Conservation (phyloP, 2,329 filamentous ascomycete genomes). For the Fusarium nelsonii region DNA sequence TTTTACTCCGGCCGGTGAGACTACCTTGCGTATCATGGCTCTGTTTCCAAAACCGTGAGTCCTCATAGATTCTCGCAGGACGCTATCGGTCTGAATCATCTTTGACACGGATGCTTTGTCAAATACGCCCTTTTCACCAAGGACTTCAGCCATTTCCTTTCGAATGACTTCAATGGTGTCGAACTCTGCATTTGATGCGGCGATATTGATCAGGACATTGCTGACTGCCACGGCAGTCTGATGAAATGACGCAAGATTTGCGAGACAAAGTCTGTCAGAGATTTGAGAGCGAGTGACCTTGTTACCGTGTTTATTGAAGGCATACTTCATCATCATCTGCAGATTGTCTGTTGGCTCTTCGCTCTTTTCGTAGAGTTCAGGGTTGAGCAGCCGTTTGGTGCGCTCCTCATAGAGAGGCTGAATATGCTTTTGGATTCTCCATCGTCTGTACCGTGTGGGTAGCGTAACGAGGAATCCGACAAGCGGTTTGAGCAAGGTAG, state of each 20-base stretch:
- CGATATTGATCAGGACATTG: constrained; percentile 56
- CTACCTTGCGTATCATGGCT: constrained; percentile 48
- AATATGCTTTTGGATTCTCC: constrained; percentile 33
- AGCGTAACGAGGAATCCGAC: constrained; percentile 46
- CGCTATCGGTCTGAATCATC: constrained; percentile 57
- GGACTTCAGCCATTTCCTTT: constrained; percentile 52
- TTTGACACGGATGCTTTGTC: constrained; percentile 54
- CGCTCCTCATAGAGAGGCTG: constrained; percentile 14
- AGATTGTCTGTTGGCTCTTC: constrained; percentile 28
- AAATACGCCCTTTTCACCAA: constrained; percentile 48
- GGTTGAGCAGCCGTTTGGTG: background rate
- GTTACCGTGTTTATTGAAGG: constrained; percentile 32
- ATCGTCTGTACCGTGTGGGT: constrained; percentile 33
- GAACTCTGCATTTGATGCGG: constrained; percentile 53
- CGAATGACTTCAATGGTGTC: constrained; percentile 54
- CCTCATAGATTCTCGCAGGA: constrained; percentile 58
- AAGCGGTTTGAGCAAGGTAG: constrained; percentile 50
- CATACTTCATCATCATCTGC: constrained; percentile 41
- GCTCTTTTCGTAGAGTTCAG: background rate
- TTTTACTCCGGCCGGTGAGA: constrained; percentile 44
- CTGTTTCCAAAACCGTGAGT: constrained; percentile 51
- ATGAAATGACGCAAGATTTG: constrained; percentile 56
- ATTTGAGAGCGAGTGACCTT: constrained; percentile 47
- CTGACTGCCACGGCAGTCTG: constrained; percentile 56
- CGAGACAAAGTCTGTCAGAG: constrained; percentile 35